Conservation (phyloP, 2,329 filamentous ascomycete genomes). For the Diaporthe amygdali region DNA sequence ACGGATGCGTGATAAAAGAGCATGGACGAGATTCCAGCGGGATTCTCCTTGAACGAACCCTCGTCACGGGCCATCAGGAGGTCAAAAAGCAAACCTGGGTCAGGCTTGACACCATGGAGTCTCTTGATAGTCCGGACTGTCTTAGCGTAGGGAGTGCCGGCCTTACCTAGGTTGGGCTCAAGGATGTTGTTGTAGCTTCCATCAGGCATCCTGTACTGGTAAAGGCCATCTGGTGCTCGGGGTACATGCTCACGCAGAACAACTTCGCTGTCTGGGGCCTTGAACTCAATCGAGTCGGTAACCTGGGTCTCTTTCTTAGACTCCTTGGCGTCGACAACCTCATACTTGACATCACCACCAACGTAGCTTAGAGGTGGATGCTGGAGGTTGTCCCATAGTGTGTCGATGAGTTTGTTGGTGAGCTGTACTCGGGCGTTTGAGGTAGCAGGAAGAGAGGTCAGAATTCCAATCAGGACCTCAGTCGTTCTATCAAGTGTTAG, state of each 20-base stretch:
- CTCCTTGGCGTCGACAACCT: constrained; percentile 39
- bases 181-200: constrained; percentile 55
- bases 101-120: constrained; percentile 59
- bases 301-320: constrained; percentile 44
- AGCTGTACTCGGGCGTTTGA: constrained; percentile 42
- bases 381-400: constrained; percentile 59
- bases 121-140: constrained; percentile 45
- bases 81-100: constrained; percentile 72
- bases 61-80: constrained; percentile 62
- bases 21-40: constrained; percentile 12
- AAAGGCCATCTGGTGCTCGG: constrained; percentile 42
- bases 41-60: not conserved
- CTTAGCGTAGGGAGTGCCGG: constrained; percentile 70
- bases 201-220: constrained; percentile 27
- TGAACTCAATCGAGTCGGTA: constrained; percentile 44
- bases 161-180: constrained; percentile 69
- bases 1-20: constrained; percentile 59
- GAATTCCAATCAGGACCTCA: constrained; percentile 45
- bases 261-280: constrained; percentile 30
- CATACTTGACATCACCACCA: constrained; percentile 29
- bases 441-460: constrained; percentile 41
- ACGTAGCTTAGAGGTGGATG: constrained; percentile 55
- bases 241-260: constrained; percentile 38
- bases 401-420: constrained; percentile 56
- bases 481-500: constrained; percentile 40